A percentile compares a stretch with the other conserved stretches of the same genome.
Conservation (phyloP, 2,329 filamentous ascomycete genomes). For the Tothia fuscella region DNA sequence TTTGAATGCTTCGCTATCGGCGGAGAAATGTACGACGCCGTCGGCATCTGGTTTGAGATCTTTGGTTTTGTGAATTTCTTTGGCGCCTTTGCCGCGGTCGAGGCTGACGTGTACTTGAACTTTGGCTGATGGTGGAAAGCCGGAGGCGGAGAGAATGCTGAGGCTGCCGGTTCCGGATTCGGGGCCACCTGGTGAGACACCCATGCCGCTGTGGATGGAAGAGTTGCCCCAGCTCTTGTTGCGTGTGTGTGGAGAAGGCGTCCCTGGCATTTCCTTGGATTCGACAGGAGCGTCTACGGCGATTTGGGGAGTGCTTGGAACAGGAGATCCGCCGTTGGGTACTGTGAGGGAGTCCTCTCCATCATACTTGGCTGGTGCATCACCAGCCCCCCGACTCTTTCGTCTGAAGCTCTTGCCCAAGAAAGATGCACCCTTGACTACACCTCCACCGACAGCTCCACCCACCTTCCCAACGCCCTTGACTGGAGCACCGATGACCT, state of each 20-base stretch:
- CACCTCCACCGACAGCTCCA: slow-evolving; percentile 59
- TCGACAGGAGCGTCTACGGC: slow-evolving; percentile 18
- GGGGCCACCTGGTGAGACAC: slow-evolving; percentile 32
- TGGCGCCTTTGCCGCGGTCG: slow-evolving; percentile 46
- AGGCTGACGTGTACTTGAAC: slow-evolving; percentile 66
- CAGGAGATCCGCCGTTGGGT: slow-evolving; percentile 21
- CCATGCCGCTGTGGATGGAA: slow-evolving; percentile 27
- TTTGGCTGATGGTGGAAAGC: slow-evolving; percentile 64
- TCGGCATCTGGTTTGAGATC: slow-evolving; percentile 64
- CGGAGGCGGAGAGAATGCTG: slow-evolving; percentile 64
- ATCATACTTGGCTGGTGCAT: slow-evolving; percentile 26
- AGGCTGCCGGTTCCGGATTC: slow-evolving; percentile 69
- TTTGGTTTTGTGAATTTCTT: slow-evolving; percentile 73
- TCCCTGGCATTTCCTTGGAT: slow-evolving; percentile 13
- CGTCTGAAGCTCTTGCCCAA: slow-evolving; percentile 68
- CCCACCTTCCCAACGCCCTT: slow-evolving; percentile 77
- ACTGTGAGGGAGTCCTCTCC: slow-evolving; percentile 24
- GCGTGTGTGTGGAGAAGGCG: slow-evolving; percentile 20
- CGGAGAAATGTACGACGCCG: slow-evolving; percentile 51
- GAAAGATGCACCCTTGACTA: slow-evolving; percentile 84
- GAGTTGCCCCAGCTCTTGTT: slow-evolving; percentile 25
- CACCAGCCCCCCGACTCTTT: slow-evolving; percentile 16
- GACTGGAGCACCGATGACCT: slow-evolving; percentile 89
- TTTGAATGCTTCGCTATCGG: slow-evolving; percentile 62
- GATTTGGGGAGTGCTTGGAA: slow-evolving; percentile 21